Base-by-base conservation (phyloP, 192 early-diverging fungal genomes). In the Geosiphon pyriformis region DNA sequence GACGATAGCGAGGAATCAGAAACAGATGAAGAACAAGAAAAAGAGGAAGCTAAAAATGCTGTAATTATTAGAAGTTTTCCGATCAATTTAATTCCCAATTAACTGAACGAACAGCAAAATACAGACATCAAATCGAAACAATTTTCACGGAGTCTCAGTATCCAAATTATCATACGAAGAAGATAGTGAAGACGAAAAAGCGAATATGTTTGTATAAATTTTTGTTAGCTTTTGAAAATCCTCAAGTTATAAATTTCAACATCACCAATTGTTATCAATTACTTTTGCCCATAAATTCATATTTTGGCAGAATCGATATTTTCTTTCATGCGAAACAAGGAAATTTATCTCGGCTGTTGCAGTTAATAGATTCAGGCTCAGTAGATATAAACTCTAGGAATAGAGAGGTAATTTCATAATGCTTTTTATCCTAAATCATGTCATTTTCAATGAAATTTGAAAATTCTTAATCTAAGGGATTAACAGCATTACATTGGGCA, bases 401-500 rank as follows among this genome's bases (percentile, higher is more conserved):
- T 52, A 1, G 22, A 48, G 51, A 46, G 33, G 25, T 34, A 35
- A 35, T 20, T n/a, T 11, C 0, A 48, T 47, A 23, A n/a, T 6
- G 12, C 25, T 1, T 20, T 37, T 29, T 49, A 33, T 35, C 30
- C 31, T 50, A 1, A 34, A n/a, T 33, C 11, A 22, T 4, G 15
- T 12, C 23, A 18, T 27, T 33, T 30, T 33, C 23, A 25, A 17
- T 30, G 22, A 35, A 17, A 12, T 52, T 51, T 47, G 25, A 22
- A 18, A n/a, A 50, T 33, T 46, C 18, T 25, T 61, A 64, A 20
- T 30, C 20, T 35, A 57, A 84, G 79, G 81, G 81, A 34, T 72
- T 81, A 32, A 76, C 83, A 31, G 66, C 73, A 32, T 72, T 85
- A 27, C 83, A 85, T 70, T 78, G 77, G 67, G 81, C 76, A 12